phyloP scores from a whole-genome alignment of 208 protist species.

The Lotmaria passim region DNA sequence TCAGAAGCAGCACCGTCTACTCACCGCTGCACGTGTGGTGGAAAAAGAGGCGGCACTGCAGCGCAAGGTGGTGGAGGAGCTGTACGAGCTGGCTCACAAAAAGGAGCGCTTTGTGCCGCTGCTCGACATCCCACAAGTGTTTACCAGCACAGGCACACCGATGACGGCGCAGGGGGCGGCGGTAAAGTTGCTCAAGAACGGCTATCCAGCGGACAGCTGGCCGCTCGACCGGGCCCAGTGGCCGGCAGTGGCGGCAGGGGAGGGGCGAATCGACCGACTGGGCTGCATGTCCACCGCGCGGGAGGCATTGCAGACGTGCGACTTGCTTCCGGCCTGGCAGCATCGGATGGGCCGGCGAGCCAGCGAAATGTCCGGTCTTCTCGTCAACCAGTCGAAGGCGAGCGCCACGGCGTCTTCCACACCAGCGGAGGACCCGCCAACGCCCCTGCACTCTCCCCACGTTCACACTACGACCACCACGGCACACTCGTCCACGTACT shows the following conservation, averaged over 20 bases:
- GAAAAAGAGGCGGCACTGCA: conserved; percentile 46
- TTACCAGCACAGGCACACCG: conserved; percentile 6
- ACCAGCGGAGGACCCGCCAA: background rate
- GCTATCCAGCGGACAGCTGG: conserved; percentile 28
- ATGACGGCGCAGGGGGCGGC: background rate
- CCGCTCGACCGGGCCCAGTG: conserved; percentile 32
- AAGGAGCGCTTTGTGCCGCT: conserved; percentile 54
- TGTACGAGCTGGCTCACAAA: conserved; percentile 43
- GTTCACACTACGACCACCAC: background rate
- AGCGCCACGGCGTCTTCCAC: background rate
- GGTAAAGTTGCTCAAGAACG: background rate
- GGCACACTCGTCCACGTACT: conserved; percentile 2
- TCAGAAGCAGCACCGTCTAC: conserved; percentile 42
- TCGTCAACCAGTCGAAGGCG: background rate
- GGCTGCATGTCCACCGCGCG: conserved; percentile 33
- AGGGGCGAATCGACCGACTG: conserved; percentile 23
- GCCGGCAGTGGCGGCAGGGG: conserved; percentile 4
- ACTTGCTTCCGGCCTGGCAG: conserved; percentile 31
- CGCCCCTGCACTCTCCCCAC: background rate
- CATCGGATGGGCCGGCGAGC: conserved; percentile 21
- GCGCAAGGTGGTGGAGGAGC: conserved; percentile 37
- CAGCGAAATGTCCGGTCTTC: background rate
- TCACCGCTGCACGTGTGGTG: conserved; percentile 50
- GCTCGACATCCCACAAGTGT: conserved; percentile 47
- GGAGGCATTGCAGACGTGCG: conserved; percentile 16